These are phyloP conservation scores for Chlamydomonas sp. DNA, from an alignment of 139 green algal species.

Conservation along the genomic window DNA sequence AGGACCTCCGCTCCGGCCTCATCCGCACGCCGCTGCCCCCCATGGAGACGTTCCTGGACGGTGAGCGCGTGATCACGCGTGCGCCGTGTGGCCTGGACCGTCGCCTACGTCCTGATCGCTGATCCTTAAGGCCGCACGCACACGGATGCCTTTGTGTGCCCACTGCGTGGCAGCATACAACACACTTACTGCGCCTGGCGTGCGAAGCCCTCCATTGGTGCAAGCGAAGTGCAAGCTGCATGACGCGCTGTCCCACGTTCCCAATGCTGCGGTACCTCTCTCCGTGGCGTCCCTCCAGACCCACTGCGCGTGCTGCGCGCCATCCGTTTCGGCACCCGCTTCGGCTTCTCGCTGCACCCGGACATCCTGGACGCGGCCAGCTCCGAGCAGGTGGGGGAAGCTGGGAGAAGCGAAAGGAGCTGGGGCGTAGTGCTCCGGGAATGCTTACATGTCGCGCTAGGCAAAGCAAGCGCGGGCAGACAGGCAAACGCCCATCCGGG, in stretches of 20 bases:
- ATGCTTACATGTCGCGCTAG: background rate
- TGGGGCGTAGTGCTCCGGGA: background rate
- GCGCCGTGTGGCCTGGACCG: too few relatives aligned
- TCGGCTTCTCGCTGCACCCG: constrained; percentile 88
- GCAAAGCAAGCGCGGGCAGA: background rate
- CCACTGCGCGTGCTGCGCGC: constrained; percentile 92
- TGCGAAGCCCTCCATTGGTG: too few relatives aligned
- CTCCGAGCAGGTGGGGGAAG: constrained; percentile 69
- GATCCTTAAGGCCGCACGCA: too few relatives aligned
- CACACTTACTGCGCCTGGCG: too few relatives aligned
- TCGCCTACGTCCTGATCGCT: too few relatives aligned
- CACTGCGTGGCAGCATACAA: too few relatives aligned
- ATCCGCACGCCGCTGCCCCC: constrained; percentile 94
- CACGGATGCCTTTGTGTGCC: too few relatives aligned
- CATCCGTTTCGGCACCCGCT: constrained; percentile 90
- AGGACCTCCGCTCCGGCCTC: constrained; percentile 86
- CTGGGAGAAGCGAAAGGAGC: background rate
- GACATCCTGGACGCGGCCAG: constrained; percentile 78
- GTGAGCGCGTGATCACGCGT: constrained; percentile 42
- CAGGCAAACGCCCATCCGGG: too few relatives aligned
- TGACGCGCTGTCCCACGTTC: too few relatives aligned
- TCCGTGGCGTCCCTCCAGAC: constrained; percentile 60
- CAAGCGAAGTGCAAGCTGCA: too few relatives aligned
- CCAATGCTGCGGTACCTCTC: background rate
- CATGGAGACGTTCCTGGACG: constrained; percentile 92